Conservation (phyloP, 2,329 filamentous ascomycete genomes). For the Pseudocercospora macadamiae region DNA sequence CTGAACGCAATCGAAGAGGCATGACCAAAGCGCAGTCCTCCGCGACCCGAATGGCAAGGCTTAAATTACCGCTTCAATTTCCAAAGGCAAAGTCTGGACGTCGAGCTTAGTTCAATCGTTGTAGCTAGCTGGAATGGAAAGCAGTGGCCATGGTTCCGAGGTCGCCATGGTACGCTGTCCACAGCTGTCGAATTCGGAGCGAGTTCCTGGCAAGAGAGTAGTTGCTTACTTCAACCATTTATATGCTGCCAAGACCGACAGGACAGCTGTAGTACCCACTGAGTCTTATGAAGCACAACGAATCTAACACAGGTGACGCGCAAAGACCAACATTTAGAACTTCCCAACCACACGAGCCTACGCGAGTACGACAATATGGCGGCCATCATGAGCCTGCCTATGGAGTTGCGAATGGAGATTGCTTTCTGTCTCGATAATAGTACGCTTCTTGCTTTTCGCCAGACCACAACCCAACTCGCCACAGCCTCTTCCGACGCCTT, state of each 20-base stretch:
- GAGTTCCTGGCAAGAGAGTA: no score
- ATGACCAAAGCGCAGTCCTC: slow-evolving; percentile 63
- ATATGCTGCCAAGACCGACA: no score
- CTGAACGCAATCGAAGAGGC: slow-evolving; percentile 52
- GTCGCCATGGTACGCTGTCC: no score
- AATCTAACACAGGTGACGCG: neutral
- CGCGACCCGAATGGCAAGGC: slow-evolving; percentile 67
- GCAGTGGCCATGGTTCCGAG: no score
- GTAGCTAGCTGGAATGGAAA: neutral
- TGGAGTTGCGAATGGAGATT: neutral
- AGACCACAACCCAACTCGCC: neutral
- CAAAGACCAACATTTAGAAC: no score
- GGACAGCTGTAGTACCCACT: no score
- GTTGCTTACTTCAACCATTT: no score
- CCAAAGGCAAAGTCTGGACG: slow-evolving; percentile 58
- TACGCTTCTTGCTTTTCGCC: neutral
- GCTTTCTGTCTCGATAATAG: neutral
- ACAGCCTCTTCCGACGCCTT: neutral
- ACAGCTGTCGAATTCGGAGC: no score
- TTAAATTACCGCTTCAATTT: slow-evolving; percentile 80
- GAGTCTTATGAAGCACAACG: no score
- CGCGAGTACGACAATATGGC: neutral
- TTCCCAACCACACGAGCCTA: no score
- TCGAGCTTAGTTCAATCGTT: neutral
- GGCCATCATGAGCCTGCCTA: neutral